A percentile compares a stretch with the other conserved stretches of the same genome.
Evolutionary conservation across 176 grass and related monocot genomes (phyloP).

Genomic region (Carex littledalei): DNA sequence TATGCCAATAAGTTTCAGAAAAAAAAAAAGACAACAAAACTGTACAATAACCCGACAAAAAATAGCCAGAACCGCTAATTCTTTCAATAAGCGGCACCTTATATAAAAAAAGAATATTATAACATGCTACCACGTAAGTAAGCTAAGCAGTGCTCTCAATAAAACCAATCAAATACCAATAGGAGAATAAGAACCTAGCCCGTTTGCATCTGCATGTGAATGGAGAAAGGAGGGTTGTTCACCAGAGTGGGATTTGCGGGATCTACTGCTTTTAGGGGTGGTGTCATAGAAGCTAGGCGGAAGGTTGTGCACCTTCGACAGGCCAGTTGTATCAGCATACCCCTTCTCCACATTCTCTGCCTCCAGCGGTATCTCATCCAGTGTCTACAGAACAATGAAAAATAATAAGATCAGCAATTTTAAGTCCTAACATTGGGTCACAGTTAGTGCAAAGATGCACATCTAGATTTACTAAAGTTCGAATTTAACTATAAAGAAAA

Average conservation of each 20-base stretch:
- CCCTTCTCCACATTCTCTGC: slow-evolving; percentile 88
- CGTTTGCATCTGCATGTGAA: slow-evolving; percentile 42
- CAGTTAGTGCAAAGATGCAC: neutral
- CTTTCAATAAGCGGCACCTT: slow-evolving; percentile 12
- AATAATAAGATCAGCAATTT: neutral
- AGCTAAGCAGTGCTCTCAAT: slow-evolving; percentile 31
- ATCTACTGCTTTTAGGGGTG: slow-evolving; percentile 52
- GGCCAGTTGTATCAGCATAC: slow-evolving; percentile 57
- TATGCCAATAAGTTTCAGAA: slow-evolving; percentile 20
- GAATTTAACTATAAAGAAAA: neutral
- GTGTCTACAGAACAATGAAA: slow-evolving; percentile 35
- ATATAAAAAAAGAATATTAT: slow-evolving; percentile 16
- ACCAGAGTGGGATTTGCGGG: slow-evolving; percentile 53
- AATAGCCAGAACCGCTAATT: slow-evolving; percentile 5
- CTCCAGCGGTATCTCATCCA: slow-evolving; percentile 96
- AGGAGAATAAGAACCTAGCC: slow-evolving; percentile 36
- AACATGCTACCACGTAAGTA: slow-evolving; percentile 8
- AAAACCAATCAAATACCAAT: slow-evolving; percentile 23
- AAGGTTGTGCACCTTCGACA: slow-evolving; percentile 52
- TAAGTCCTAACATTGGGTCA: neutral
- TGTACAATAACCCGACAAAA: slow-evolving; percentile 25
- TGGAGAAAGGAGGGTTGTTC: slow-evolving; percentile 48
- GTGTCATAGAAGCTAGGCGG: slow-evolving; percentile 41
- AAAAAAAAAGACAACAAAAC: neutral
- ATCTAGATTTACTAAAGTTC: neutral